Percentiles rank a stretch among this genome's conserved stretches.
These are phyloP conservation scores for Astraeus odoratus DNA, from an alignment of 768 basidiomycete genomes.

Conservation along the genomic window DNA sequence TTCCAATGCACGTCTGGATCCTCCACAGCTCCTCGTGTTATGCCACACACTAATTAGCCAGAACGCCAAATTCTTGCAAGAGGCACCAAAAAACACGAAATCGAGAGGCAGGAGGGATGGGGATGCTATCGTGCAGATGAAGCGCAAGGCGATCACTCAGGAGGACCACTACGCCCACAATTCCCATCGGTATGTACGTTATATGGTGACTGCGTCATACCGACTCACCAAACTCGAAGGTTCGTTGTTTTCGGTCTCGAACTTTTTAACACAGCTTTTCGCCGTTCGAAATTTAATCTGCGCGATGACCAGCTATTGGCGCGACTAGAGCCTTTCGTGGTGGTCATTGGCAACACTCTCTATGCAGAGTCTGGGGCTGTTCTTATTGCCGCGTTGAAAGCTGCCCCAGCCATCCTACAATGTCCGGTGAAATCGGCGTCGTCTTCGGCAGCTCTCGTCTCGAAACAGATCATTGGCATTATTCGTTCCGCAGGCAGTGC, in stretches of 20 bases:
- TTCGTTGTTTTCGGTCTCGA: slow-evolving; percentile 92
- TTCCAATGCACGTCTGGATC: slow-evolving; percentile 63
- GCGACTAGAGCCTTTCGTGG: slow-evolving; percentile 83
- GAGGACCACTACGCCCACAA: slow-evolving; percentile 76
- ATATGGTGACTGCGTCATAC: not conserved
- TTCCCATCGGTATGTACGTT: slow-evolving; percentile 63
- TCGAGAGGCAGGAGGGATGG: slow-evolving; percentile 33
- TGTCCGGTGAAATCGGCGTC: slow-evolving; percentile 75
- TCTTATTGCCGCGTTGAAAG: slow-evolving; percentile 67
- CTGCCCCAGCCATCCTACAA: slow-evolving; percentile 71
- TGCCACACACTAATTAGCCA: slow-evolving; percentile 89
- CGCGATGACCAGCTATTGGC: slow-evolving; percentile 63
- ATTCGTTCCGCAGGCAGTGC: slow-evolving; percentile 78
- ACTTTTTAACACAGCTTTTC: slow-evolving; percentile 80
- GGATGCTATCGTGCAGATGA: slow-evolving; percentile 71
- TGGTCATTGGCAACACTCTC: slow-evolving; percentile 84
- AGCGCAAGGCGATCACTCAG: slow-evolving; percentile 50
- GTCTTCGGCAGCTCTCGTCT: slow-evolving; percentile 73
- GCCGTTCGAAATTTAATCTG: slow-evolving; percentile 82
- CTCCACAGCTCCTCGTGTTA: slow-evolving; percentile 66
- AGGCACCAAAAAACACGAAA: slow-evolving; percentile 36
- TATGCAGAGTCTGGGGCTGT: slow-evolving; percentile 79
- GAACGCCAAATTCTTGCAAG: slow-evolving; percentile 80
- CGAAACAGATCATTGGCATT: slow-evolving; percentile 78
- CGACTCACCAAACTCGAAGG: slow-evolving; percentile 29